Base-by-base conservation (phyloP, 2,329 filamentous ascomycete species). In the Paecilomyces sp. region DNA sequence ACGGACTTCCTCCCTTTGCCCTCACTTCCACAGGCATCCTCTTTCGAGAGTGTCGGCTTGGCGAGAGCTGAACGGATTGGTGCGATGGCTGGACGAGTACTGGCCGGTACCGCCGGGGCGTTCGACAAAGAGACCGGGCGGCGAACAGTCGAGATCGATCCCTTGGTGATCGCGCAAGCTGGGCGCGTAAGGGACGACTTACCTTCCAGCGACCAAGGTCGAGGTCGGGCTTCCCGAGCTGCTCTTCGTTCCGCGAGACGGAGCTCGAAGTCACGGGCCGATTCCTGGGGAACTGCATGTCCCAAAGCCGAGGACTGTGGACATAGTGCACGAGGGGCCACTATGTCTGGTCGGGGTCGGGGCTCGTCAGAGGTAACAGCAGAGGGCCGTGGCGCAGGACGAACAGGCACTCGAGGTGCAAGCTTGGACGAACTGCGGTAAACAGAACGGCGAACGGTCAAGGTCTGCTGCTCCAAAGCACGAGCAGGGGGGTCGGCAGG, bases 1-100 rank as follows among this genome's bases (percentile, higher is more conserved):
- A 72, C 64, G 53, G 57, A 55, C 58, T 68, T 68, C 59, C 59
- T 57, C 58, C 60, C 54, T 58, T 65, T 65, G 58, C 60, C 58
- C 54, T 63, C 51, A 13, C 47, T n/a, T 62, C 57, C 24, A 56
- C 55, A 25, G 41, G 51, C 28, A 25, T 28, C 9, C 47, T 47
- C 13, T 55, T 52, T 61, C 59, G 62, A 56, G 61, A 60, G 54
- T 59, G 56, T 56, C 58, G 61, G 57, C 61, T 64, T 61, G 56
- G 56, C 58, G 54, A 61, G 58, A 33, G 58, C 54, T 2, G 34
- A 30, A 36, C 62, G 60, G 56, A 62, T 61, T 30, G 57, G 55
- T 25, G 61, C 57, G 57, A 61, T 58, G 63, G 60, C 58, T 13
- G 58, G 58, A 54, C 57, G 63, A 61, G 53, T 55, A 52, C 60